phyloP scores from a whole-genome alignment of 192 early-diverging fungal species.

The Entrophospora sp. region DNA sequence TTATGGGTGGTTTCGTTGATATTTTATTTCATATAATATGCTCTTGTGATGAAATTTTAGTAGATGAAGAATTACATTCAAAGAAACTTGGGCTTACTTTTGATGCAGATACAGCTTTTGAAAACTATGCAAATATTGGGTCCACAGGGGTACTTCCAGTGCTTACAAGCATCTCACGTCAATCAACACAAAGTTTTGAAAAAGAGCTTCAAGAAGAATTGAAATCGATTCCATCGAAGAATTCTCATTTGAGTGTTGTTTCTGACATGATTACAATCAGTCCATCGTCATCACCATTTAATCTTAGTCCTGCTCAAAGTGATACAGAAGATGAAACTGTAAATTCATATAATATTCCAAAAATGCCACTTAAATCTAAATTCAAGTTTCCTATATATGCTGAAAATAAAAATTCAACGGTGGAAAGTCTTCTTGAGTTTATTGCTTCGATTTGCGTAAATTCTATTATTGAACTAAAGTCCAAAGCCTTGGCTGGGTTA shows the following conservation, averaged over 20 bases:
- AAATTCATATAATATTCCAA: slow-evolving; percentile 18
- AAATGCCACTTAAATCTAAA: slow-evolving; percentile 13
- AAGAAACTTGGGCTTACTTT: slow-evolving; percentile 31
- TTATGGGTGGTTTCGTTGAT: slow-evolving; percentile 41
- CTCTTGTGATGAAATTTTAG: slow-evolving; percentile 28
- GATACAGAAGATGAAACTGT: slow-evolving; percentile 6
- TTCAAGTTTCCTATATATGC: slow-evolving; percentile 19
- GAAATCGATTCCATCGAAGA: slow-evolving; percentile 4
- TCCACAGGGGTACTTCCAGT: neutral
- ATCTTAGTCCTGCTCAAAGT: neutral
- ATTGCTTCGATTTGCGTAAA: slow-evolving; percentile 39
- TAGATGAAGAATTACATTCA: slow-evolving; percentile 37
- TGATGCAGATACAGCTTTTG: slow-evolving; percentile 9
- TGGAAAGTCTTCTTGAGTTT: slow-evolving; percentile 42
- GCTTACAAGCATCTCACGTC: neutral
- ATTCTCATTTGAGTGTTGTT: neutral
- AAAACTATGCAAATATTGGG: neutral
- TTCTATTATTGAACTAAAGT: slow-evolving; percentile 35
- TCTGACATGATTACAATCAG: neutral
- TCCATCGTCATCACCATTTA: neutral
- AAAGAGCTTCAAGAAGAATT: slow-evolving; percentile 21
- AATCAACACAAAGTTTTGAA: neutral
- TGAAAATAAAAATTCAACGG: slow-evolving; percentile 20
- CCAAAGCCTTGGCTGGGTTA: slow-evolving; percentile 33
- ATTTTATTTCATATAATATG: slow-evolving; percentile 50